phyloP scores from a whole-genome alignment of 495 filamentous ascomycete species.

The Podospora tetraspora region DNA sequence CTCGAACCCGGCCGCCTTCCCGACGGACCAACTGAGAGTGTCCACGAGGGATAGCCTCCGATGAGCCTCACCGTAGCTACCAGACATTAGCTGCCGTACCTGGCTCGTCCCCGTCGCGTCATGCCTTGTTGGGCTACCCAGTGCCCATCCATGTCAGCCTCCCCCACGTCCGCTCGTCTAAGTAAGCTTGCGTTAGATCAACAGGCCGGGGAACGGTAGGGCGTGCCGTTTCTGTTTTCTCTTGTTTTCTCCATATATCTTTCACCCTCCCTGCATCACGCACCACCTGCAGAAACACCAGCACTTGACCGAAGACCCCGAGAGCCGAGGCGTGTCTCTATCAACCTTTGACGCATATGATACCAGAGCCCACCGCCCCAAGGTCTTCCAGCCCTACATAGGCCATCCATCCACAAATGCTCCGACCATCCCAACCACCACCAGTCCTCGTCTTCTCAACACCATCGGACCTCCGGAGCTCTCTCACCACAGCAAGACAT shows the following conservation, averaged over 20 bases:
- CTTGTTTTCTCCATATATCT: slow-evolving; percentile 7
- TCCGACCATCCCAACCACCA: not conserved
- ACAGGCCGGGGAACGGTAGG: not conserved
- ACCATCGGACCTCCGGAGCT: too few relatives aligned
- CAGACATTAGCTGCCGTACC: not conserved
- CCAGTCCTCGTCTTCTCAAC: not conserved
- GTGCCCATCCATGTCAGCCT: not conserved
- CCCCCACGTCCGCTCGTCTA: slow-evolving; percentile 1
- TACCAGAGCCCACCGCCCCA: not conserved
- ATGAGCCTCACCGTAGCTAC: not conserved
- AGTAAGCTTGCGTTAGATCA: slow-evolving; percentile 3
- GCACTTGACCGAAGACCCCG: not conserved
- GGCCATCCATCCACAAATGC: not conserved
- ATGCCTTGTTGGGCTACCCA: slow-evolving; percentile 5
- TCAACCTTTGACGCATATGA: not conserved
- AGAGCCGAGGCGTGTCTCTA: not conserved
- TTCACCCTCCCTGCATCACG: not conserved
- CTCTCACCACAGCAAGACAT: too few relatives aligned
- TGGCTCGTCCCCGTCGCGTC: slow-evolving; percentile 3
- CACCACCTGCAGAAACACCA: not conserved
- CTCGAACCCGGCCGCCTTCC: not conserved
- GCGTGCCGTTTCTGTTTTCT: slow-evolving; percentile 9
- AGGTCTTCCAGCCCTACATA: not conserved
- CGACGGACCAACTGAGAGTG: not conserved
- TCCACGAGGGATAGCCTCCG: not conserved